These are phyloP conservation scores for Metschnikowia arizonensis DNA, from an alignment of 805 yeast species.

Conservation along the genomic window DNA sequence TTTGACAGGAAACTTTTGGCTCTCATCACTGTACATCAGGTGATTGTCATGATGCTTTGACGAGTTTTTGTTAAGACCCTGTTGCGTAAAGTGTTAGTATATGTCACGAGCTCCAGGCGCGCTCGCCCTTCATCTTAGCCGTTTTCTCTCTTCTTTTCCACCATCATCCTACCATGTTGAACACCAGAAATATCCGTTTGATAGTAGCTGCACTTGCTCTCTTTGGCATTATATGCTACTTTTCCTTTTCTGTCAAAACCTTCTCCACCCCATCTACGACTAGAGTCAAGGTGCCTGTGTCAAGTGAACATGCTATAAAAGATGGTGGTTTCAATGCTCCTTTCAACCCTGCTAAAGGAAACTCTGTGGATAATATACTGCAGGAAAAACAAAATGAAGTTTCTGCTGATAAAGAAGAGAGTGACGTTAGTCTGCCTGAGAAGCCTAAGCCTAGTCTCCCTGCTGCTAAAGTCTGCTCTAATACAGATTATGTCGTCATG, in stretches of 20 bases:
- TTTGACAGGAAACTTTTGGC: too few species aligned
- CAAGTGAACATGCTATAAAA: slow-evolving; percentile 11
- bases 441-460: too few species aligned
- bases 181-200: slow-evolving; percentile 50
- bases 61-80: too few species aligned
- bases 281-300: slow-evolving; percentile 21
- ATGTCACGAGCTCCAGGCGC: too few species aligned
- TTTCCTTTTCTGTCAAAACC: slow-evolving; percentile 43
- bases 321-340: slow-evolving; percentile 8
- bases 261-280: slow-evolving; percentile 29
- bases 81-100: too few species aligned
- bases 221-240: slow-evolving; percentile 46
- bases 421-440: too few species aligned
- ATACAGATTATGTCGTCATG: slow-evolving; percentile 77
- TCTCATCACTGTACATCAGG: too few species aligned
- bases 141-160: too few species aligned
- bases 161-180: slow-evolving; percentile 23
- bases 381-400: neutral
- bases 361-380: neutral
- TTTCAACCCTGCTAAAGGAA: neutral
- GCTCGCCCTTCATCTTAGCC: too few species aligned
- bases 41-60: too few species aligned
- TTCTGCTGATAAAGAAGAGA: neutral
- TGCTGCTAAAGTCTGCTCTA: neutral
- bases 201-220: slow-evolving; percentile 48